Base-by-base conservation (phyloP, 768 basidiomycete species). In the Neoboletus magnificus region DNA sequence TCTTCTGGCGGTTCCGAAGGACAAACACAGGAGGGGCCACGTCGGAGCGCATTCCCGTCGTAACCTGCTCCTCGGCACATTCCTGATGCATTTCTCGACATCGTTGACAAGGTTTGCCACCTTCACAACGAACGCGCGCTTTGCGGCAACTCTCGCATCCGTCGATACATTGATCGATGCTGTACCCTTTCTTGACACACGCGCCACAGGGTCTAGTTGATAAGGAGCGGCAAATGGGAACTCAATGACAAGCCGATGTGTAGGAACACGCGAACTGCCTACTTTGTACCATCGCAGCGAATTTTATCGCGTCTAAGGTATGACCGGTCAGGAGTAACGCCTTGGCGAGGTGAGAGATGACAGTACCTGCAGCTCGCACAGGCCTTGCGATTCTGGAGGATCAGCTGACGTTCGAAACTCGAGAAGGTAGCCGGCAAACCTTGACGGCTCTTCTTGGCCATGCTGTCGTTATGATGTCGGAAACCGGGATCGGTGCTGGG, bases 61-160 rank as follows among this genome's bases (percentile, higher is more conserved):
- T 54, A 11, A 65, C 48, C 16, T 71, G 61, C 47, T 80, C 81
- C 49, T 83, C 81, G 0, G 69, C 55, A 62, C 85, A 86, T 41
- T 80, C 73, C 27, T 76, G 68, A 18, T 69, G 66, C 55, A 71
- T 52, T 5, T 71, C 69, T 39, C 64, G 58, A 56, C 74, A 75
- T 37, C 74, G 66, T 29, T 62, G 59, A 50, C 75, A 76, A 5
- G 76, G 73, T 25, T 65, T 66, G 1, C 73, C 75, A 13, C 70
- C 75, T 39, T 76, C 72, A 27, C 75, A 77, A 1, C 73, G 77
- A 32, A 82, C 61, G 36, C 78, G 74, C 61, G 79, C 76, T 33
- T 77, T 74, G 52, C 85, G 75, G 60, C 85, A 86, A 27, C 75
- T 71, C 61, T 83, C 81, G 60, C 85, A 86, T 2, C 85, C 85